A percentile compares a stretch with the other conserved stretches of the same genome.
phyloP scores from a whole-genome alignment of 1,284 basidiomycete species.

The Trichosporon asahii region DNA sequence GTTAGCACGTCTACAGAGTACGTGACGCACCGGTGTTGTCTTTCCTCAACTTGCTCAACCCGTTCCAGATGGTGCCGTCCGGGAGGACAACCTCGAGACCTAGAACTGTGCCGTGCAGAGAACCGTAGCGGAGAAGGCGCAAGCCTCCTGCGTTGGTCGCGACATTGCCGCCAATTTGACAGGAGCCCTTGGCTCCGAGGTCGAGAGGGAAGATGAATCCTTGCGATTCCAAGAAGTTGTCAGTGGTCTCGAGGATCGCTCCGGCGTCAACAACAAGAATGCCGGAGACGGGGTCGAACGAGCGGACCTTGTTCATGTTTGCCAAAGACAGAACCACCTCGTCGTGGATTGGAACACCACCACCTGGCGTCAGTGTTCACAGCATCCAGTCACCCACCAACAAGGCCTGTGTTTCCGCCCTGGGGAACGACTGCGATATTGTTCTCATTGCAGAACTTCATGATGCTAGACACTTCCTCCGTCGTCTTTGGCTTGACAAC shows the following conservation, averaged over 20 bases:
- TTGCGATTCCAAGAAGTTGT: conserved; percentile 79
- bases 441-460: conserved; percentile 76
- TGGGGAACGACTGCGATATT: conserved; percentile 89
- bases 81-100: conserved; percentile 97
- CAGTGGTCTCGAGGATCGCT: conserved; percentile 86
- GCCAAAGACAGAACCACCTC: conserved; percentile 83
- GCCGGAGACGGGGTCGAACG: conserved; percentile 86
- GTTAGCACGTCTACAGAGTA: neutral
- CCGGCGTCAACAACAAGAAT: conserved; percentile 72
- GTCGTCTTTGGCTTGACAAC: conserved; percentile 87
- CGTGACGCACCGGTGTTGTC: conserved; percentile 82
- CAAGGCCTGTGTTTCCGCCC: conserved; percentile 96
- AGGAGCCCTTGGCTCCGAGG: conserved; percentile 97
- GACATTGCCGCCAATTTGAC: conserved; percentile 97
- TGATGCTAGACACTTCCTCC: conserved; percentile 79
- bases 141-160: conserved; percentile 97
- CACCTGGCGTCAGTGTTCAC: conserved; percentile 57
- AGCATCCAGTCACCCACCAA: conserved; percentile 54
- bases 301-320: conserved; percentile 79
- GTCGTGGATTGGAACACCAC: conserved; percentile 83
- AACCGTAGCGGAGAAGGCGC: conserved; percentile 89
- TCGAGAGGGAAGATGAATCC: conserved; percentile 98
- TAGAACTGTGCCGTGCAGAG: conserved; percentile 88
- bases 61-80: conserved; percentile 90
- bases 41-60: conserved; percentile 76